Conservation (phyloP, 2,329 filamentous ascomycete genomes). For the Stachybotrys chlorohalonatus region DNA sequence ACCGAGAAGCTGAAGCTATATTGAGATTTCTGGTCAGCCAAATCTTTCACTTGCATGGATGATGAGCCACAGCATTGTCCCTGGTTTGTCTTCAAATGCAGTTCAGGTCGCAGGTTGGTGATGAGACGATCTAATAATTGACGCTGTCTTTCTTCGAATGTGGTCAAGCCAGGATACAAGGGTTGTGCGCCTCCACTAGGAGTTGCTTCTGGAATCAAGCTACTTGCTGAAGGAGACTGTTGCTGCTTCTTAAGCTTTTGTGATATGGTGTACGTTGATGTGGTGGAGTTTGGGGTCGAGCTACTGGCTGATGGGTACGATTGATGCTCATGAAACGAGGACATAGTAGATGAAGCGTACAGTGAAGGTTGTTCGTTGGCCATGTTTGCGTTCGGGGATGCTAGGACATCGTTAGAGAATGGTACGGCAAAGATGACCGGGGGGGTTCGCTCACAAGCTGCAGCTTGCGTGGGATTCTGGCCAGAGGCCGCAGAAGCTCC, state of each 20-base stretch:
- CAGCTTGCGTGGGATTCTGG: conserved; percentile 2
- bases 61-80: neutral
- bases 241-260: neutral
- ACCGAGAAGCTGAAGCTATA: conserved; percentile 43
- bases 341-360: conserved; percentile 27
- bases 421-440: neutral
- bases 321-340: conserved; percentile 6
- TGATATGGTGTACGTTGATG: neutral
- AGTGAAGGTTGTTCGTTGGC: conserved; percentile 29
- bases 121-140: conserved; percentile 27
- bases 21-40: conserved; percentile 22
- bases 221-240: neutral
- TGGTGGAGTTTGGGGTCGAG: neutral
- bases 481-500: neutral
- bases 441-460: conserved; percentile 6
- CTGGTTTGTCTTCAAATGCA: conserved; percentile 8
- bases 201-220: conserved; percentile 4
- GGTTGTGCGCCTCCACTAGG: conserved; percentile 20
- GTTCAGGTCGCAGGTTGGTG: conserved; percentile 13
- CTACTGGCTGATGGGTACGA: conserved; percentile 1
- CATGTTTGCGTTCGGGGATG: conserved; percentile 6
- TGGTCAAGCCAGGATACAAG: conserved; percentile 16
- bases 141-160: conserved; percentile 31
- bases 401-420: conserved; percentile 4
- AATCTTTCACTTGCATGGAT: neutral